Evolutionary conservation across 495 filamentous ascomycete species (phyloP).

Genomic region (Aspergillus carlsbadensis): DNA sequence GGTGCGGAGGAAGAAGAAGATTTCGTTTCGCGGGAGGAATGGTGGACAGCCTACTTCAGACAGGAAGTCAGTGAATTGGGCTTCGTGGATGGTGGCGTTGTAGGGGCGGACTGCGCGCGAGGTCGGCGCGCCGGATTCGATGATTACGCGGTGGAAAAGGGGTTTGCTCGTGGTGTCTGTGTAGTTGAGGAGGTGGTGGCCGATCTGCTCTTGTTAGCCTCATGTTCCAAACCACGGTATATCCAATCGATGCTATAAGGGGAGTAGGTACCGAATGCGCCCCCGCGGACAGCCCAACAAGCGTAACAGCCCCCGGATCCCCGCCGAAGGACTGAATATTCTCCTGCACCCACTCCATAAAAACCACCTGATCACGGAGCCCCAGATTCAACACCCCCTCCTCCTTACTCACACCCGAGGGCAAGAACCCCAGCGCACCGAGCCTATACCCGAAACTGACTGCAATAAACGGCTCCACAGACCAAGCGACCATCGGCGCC

Average conservation of each 20-base stretch:
- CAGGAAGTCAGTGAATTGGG: conserved; percentile 61
- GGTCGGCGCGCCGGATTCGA: conserved; percentile 62
- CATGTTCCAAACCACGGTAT: too few species aligned
- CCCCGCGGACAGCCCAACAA: conserved; percentile 64
- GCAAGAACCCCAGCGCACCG: conserved; percentile 64
- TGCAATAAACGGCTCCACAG: conserved; percentile 52
- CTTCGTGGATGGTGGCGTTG: conserved; percentile 55
- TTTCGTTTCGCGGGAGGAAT: conserved; percentile 37
- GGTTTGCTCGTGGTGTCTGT: conserved; percentile 19
- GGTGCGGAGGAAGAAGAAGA: conserved; percentile 52
- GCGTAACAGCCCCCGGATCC: conserved; percentile 59
- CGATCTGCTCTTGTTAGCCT: conserved; percentile 46
- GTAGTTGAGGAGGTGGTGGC: conserved; percentile 62
- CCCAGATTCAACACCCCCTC: conserved; percentile 62
- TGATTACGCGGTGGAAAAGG: conserved; percentile 61
- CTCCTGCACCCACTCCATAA: conserved; percentile 61
- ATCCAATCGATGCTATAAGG: too few species aligned
- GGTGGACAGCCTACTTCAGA: conserved; percentile 34
- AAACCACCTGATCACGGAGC: conserved; percentile 57
- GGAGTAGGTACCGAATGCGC: conserved; percentile 52
- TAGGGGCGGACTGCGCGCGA: conserved; percentile 59
- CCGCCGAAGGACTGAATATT: conserved; percentile 61
- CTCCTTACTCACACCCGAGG: conserved; percentile 48
- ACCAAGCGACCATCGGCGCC: conserved; percentile 55
- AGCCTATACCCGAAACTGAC: conserved; percentile 60